These are phyloP conservation scores for Stephanocyclus meneghinianus DNA, from an alignment of 352 stramenopile genomes.

Conservation along the genomic window DNA sequence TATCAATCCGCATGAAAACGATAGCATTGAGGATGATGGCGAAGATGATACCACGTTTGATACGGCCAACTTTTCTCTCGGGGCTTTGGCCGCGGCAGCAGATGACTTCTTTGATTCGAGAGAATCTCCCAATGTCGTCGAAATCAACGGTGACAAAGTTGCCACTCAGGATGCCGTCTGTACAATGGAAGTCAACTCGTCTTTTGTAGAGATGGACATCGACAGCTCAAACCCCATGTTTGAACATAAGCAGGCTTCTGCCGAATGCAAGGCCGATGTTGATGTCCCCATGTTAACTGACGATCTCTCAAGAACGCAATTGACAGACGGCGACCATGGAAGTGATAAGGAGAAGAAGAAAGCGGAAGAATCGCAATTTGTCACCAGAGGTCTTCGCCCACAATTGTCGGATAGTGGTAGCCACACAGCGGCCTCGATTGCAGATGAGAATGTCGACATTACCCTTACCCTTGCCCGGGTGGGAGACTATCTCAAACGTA, in stretches of 20 bases:
- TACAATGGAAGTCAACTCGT: too few relatives aligned
- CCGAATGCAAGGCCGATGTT: not conserved
- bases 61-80: conserved; percentile 6
- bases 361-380: not conserved
- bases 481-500: not conserved
- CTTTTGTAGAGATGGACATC: not conserved
- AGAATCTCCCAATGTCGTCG: not conserved
- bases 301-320: not conserved
- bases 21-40: not conserved
- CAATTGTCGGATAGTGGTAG: too few relatives aligned
- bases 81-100: not conserved
- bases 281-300: not conserved
- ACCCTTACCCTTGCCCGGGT: conserved; percentile 2
- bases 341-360: not conserved
- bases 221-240: not conserved
- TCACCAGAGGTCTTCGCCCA: too few relatives aligned
- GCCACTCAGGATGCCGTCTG: not conserved
- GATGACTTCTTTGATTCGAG: conserved; percentile 9
- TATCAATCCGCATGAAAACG: not conserved
- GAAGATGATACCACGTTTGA: conserved; percentile 1
- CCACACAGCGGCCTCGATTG: too few relatives aligned
- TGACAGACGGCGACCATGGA: not conserved
- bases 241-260: too few relatives aligned
- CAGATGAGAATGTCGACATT: not conserved
- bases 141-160: not conserved